phyloP scores from a whole-genome alignment of 768 basidiomycete species.

The Daedaleopsis sinensis region DNA sequence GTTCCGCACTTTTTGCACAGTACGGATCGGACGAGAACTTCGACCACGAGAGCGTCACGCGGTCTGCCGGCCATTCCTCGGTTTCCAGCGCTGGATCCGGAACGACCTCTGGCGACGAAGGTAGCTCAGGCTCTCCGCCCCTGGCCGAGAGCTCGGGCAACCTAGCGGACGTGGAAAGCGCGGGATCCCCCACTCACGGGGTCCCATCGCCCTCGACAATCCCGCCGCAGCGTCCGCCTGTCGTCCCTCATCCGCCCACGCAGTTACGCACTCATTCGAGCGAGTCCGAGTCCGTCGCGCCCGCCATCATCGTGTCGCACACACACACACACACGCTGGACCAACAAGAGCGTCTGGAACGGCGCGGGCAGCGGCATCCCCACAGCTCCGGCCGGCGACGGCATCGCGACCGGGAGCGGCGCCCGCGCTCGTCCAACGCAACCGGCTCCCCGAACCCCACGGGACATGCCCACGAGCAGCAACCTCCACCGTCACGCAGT shows the following conservation, averaged over 20 bases:
- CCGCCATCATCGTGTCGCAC: neutral
- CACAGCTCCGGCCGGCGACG: neutral
- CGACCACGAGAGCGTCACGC: constrained; percentile 5
- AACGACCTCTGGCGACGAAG: constrained; percentile 3
- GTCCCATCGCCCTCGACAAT: neutral
- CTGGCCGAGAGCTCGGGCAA: constrained; percentile 11
- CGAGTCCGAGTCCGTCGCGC: constrained; percentile 1
- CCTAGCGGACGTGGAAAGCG: constrained; percentile 12
- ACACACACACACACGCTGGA: neutral
- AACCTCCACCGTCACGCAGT: neutral
- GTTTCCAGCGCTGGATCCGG: neutral
- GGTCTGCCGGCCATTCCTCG: neutral
- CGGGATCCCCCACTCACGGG: neutral
- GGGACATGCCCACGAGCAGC: too few species aligned
- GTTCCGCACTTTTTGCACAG: neutral
- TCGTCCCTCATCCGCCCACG: neutral
- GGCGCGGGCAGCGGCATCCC: constrained; percentile 3
- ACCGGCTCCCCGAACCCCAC: neutral
- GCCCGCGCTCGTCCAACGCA: neutral
- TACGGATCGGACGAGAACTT: constrained; percentile 4
- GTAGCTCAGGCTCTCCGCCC: too few species aligned
- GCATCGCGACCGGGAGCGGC: constrained; percentile 10
- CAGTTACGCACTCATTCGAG: neutral
- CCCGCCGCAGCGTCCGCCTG: neutral
- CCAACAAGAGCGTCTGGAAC: constrained; percentile 6